Conservation (phyloP, 805 yeast species). For the Candida taoyuanica region DNA sequence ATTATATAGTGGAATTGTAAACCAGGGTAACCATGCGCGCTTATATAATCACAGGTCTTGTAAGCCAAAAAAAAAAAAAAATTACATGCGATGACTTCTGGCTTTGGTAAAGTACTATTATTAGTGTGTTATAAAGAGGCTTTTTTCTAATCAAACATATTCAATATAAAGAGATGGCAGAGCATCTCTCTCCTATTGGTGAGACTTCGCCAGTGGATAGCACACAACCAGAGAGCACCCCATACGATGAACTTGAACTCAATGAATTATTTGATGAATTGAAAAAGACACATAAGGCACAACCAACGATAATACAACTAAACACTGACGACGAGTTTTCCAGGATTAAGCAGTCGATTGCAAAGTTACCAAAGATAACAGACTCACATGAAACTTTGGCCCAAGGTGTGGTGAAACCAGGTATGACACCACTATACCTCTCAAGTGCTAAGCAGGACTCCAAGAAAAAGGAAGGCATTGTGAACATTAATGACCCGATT, state of each 20-base stretch:
- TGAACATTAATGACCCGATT: slow-evolving; percentile 47
- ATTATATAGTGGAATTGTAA: no score
- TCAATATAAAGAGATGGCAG: no score
- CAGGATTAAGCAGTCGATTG: slow-evolving; percentile 32
- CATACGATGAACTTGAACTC: slow-evolving; percentile 19
- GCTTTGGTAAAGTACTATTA: no score
- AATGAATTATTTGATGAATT: slow-evolving; percentile 34
- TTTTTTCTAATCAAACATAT: no score
- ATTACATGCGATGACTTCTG: no score
- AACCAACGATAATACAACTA: slow-evolving; percentile 11
- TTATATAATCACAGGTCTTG: no score
- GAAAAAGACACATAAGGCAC: slow-evolving; percentile 11
- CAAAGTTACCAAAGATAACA: slow-evolving; percentile 38
- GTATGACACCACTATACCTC: slow-evolving; percentile 6
- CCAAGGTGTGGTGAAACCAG: slow-evolving; percentile 23
- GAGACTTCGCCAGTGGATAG: slow-evolving; percentile 13
- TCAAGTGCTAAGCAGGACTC: slow-evolving; percentile 6
- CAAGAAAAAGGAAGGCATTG: slow-evolving; percentile 17
- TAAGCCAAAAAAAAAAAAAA: no score
- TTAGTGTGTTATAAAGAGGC: no score
- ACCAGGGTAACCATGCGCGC: no score
- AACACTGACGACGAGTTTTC: slow-evolving; percentile 29
- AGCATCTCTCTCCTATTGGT: slow-evolving; percentile 14
- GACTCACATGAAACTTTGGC: slow-evolving; percentile 7
- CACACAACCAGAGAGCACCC: slow-evolving; percentile 6